Evolutionary conservation across 1,139 yeast genomes (phyloP), one percentile per base, ranked within the genome.

Genomic region (Casaregolazyma lundiana): DNA sequence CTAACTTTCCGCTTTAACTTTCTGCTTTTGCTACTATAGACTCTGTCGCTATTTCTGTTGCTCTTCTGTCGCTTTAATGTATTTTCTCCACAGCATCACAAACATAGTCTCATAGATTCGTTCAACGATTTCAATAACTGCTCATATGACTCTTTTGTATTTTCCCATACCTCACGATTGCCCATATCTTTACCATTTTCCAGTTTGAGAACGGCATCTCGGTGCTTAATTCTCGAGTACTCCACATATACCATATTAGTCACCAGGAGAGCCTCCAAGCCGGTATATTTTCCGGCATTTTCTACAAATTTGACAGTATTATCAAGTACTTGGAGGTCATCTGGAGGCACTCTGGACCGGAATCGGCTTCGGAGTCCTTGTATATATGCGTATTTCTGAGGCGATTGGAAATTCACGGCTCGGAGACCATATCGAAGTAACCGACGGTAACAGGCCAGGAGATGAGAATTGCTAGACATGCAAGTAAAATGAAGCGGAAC

Each of bases 211-310:
- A 37, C n/a, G 4, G 24, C 34, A 16, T 13, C 41, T 20, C 41
- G 39, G 20, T 45, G 26, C 38, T 39, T 34, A 22, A 46, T 26
- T 17, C 40, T 20, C 21, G 48, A 32, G 34, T 45, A 43, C 30
- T 50, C 49, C 9, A 51, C 56, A 38, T 48, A 54, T 16, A 51
- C 46, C 41, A 55, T 29, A 16, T 44, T 53, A n/a, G 38, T 32
- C 2, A 55, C 17, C 16, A 55, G 47, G 11, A 46, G 30, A 2
- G 50, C 29, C 43, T 56, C 59, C 22, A 51, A n/a, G n/a, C 59
- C 56, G 4, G 45, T 47, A 38, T 39, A 51, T n/a, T 22, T 20
- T 2, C 57, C 54, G 6, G 59, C 59, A 42, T 45, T 50, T 13
- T 44, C 30, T 18, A 56, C 30, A 21, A 56, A 48, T 22, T 47